Percentiles rank a stretch among this genome's conserved stretches.
Conservation (phyloP, 768 basidiomycete species). For the Boletellus ananas region DNA sequence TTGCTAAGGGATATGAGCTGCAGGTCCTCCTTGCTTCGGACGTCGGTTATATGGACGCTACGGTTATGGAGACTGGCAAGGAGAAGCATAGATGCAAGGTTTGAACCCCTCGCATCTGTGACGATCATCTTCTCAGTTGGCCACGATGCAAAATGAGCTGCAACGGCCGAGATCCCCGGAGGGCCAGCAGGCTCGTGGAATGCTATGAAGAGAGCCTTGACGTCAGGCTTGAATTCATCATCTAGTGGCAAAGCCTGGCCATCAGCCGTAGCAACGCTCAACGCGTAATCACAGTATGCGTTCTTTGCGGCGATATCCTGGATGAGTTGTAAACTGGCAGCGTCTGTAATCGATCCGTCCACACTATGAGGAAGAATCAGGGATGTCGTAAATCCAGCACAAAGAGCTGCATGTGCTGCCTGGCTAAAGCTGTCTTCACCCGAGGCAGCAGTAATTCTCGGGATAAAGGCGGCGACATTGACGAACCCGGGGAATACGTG, state of each 20-base stretch:
- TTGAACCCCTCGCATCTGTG: constrained; percentile 88
- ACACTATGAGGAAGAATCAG: constrained; percentile 73
- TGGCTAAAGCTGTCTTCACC: constrained; percentile 52
- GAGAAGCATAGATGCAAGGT: constrained; percentile 89
- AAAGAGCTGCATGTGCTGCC: constrained; percentile 77
- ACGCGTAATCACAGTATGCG: constrained; percentile 85
- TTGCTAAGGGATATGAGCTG: constrained; percentile 92
- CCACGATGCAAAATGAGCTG: constrained; percentile 89
- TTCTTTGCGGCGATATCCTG: constrained; percentile 57
- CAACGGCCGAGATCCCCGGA: constrained; percentile 68
- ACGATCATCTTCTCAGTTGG: constrained; percentile 88
- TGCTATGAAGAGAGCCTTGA: constrained; percentile 84
- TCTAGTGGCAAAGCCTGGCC: constrained; percentile 60
- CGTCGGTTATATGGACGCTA: constrained; percentile 87
- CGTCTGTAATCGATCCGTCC: constrained; percentile 61
- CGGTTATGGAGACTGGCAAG: constrained; percentile 91
- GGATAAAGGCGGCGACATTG: constrained; percentile 85
- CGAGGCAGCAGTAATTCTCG: constrained; percentile 53
- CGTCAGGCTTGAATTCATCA: constrained; percentile 75
- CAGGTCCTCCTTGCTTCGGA: constrained; percentile 82
- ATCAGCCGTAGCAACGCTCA: constrained; percentile 72
- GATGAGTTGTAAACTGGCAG: constrained; percentile 62
- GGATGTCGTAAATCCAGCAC: constrained; percentile 86
- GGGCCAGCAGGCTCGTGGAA: constrained; percentile 49
- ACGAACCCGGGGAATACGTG: constrained; percentile 90